Percentiles rank a stretch among this genome's conserved stretches.
Evolutionary conservation across 2,329 filamentous ascomycete species (phyloP).

Genomic region (Raffaelea ambrosiae): DNA sequence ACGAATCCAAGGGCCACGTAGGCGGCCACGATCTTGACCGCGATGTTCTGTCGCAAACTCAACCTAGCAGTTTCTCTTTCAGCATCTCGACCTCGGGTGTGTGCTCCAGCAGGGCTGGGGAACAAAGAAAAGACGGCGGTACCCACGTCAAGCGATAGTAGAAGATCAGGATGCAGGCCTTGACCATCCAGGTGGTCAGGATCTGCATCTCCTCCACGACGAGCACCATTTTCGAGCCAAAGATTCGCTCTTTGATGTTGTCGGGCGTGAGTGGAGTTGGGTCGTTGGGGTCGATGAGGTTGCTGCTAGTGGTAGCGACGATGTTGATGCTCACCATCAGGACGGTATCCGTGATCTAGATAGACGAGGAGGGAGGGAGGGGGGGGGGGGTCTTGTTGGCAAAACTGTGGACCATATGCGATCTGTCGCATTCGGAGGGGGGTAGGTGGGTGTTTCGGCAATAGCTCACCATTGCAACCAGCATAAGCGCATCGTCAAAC

Average conservation of each 20-base stretch:
- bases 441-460: not conserved
- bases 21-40: constrained; percentile 30
- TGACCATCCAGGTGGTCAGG: constrained; percentile 47
- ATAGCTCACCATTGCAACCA: constrained; percentile 5
- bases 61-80: not conserved
- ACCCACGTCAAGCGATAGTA: constrained; percentile 45
- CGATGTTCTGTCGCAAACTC: constrained; percentile 1
- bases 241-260: constrained; percentile 30
- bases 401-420: too few species aligned
- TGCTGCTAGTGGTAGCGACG: constrained; percentile 45
- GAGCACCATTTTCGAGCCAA: constrained; percentile 54
- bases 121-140: not conserved
- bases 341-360: constrained; percentile 39
- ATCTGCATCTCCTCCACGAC: constrained; percentile 56
- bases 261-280: constrained; percentile 33
- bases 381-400: not conserved
- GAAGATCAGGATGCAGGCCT: constrained; percentile 48
- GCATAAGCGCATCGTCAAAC: constrained; percentile 2
- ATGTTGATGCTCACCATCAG: constrained; percentile 48
- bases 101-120: too few species aligned
- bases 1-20: constrained; percentile 10
- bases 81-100: too few species aligned
- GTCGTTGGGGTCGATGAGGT: constrained; percentile 45
- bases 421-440: not conserved
- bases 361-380: not conserved